Percentiles rank a stretch among this genome's conserved stretches.
These are phyloP conservation scores for Cordyceps cateniannulata DNA, from an alignment of 2,329 filamentous ascomycete species.

Conservation along the genomic window DNA sequence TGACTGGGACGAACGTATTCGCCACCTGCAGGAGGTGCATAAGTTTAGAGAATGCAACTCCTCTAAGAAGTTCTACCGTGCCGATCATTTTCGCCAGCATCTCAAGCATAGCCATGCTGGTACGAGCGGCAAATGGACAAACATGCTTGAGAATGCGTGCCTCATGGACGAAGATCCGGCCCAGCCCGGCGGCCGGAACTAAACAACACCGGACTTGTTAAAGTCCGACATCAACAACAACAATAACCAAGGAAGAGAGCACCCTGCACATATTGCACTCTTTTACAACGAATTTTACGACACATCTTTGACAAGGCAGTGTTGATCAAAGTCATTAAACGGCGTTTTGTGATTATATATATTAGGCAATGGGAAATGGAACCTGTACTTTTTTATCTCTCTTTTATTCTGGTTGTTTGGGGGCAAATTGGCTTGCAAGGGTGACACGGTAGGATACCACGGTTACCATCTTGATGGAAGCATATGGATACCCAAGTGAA, in stretches of 20 bases:
- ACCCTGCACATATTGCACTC: conserved; percentile 4
- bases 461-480: conserved; percentile 1
- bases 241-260: neutral
- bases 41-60: conserved; percentile 98
- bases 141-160: conserved; percentile 93
- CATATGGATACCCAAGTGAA: conserved; percentile 12
- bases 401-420: neutral
- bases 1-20: conserved; percentile 81
- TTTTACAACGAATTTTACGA: conserved; percentile 10
- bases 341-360: conserved; percentile 5
- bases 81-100: conserved; percentile 96
- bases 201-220: neutral
- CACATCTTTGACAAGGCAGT: conserved; percentile 8
- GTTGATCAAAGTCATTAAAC: conserved; percentile 12
- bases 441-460: conserved; percentile 1
- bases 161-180: conserved; percentile 77
- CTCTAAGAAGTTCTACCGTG: conserved; percentile 95
- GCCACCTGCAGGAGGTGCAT: conserved; percentile 84
- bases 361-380: neutral
- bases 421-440: conserved; percentile 10
- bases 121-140: conserved; percentile 97
- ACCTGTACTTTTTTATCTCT: neutral
- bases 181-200: neutral
- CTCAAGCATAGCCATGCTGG: conserved; percentile 96
- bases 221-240: neutral